Evolutionary conservation across 2,329 filamentous ascomycete species (phyloP).

Genomic region (Aureobasidium sp.): DNA sequence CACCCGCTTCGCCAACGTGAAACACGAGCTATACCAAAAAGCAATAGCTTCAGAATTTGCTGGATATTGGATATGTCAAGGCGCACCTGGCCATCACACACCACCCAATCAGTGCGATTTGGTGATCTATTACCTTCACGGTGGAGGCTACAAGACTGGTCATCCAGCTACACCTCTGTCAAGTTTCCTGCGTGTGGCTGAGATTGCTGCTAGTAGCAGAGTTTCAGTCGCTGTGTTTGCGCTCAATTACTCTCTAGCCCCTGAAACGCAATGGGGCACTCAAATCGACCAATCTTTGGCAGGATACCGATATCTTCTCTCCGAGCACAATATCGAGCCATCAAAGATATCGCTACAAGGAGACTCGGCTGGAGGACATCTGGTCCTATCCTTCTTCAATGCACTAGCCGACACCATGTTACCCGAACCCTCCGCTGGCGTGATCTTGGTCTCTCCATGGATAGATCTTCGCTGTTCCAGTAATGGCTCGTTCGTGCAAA

Average conservation of each 20-base stretch:
- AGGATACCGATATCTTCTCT: constrained; percentile 15
- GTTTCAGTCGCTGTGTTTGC: constrained; percentile 17
- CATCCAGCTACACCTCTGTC: neutral
- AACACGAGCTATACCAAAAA: neutral
- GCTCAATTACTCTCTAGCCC: constrained; percentile 20
- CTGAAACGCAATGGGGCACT: constrained; percentile 16
- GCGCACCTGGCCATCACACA: neutral
- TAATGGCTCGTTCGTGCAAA: constrained; percentile 9
- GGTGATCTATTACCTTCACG: constrained; percentile 22
- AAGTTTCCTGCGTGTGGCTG: constrained; percentile 15
- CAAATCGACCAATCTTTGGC: constrained; percentile 17
- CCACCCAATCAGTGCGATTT: neutral
- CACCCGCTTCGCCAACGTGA: neutral
- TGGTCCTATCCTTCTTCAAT: neutral
- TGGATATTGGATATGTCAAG: neutral
- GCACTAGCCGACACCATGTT: neutral
- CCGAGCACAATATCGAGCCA: constrained; percentile 8
- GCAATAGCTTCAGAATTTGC: neutral
- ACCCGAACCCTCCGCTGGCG: constrained; percentile 6
- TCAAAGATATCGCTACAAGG: neutral
- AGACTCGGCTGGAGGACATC: neutral
- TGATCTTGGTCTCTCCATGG: constrained; percentile 15
- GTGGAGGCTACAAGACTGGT: constrained; percentile 20
- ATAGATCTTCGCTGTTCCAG: constrained; percentile 18
- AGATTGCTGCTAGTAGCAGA: constrained; percentile 2